Base-by-base conservation (phyloP, 371 early-diverging fungal species). In the Amoeboaphelidium protococcarum region DNA sequence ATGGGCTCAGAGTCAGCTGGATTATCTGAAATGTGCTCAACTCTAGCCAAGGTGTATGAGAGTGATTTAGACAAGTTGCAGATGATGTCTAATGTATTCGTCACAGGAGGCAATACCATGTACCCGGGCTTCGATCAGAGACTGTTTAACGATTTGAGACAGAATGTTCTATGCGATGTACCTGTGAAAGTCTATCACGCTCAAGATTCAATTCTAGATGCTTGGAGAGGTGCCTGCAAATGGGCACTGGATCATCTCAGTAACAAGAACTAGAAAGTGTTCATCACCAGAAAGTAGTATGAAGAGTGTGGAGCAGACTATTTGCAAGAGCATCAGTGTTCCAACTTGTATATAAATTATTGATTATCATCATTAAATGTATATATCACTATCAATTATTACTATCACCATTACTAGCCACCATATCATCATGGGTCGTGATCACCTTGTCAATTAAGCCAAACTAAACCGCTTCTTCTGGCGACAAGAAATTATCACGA, bases 401-500 rank as follows among this genome's bases (percentile, higher is more conserved):
- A n/a, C n/a, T n/a, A n/a, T n/a, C n/a, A n/a, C n/a, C n/a, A n/a
- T n/a, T n/a, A n/a, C n/a, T n/a, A n/a, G n/a, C n/a, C n/a, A n/a
- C n/a, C n/a, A n/a, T n/a, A n/a, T n/a, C n/a, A n/a, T n/a, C n/a
- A n/a, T n/a, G n/a, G n/a, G n/a, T 23, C 23, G 16, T 23, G 6
- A 50, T 45, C 13, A 51, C 52, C 45, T 68, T 65, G 63, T 95
- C 96, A 40, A 95, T 78, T 42, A 95, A 61, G 3, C 96, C 94
- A 68, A 89, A 88, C 40, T 73, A 71, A 47, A 80, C 52, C 1
- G 96, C 92, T 61, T 83, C 82, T 45, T 81, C 78, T 0, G 94
- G 78, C 23, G 73, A 76, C 90, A 92, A 86, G 49, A 83, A 95
- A 54, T 80, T 75, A 54, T 95, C 96, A 42, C 96, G 67, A 56